Base-by-base conservation (phyloP, 2,329 filamentous ascomycete species). In the Claviceps pazoutovae region DNA sequence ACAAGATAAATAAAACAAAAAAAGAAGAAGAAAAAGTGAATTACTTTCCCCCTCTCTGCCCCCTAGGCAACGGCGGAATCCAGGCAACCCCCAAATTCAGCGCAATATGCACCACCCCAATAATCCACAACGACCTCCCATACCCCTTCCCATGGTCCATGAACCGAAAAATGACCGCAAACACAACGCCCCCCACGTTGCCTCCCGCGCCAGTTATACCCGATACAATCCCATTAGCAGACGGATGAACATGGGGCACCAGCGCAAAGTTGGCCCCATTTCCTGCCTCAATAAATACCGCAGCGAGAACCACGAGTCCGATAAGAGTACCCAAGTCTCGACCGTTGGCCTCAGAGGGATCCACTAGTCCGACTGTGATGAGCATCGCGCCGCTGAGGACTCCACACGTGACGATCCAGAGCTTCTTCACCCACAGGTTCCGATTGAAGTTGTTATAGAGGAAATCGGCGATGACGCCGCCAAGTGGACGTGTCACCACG, bases 231-330 rank as follows among this genome's bases (percentile, higher is more conserved):
- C 88, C 89, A 66, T 95, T 95, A 54, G 88, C 86, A 55, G 76
- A 77, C 1, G 88, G 87, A 66, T 90, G 85, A 1, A 95, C 84
- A 63, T 95, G 90, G 3, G 89, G 88, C 23, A 95, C 84, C 5
- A 95, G 75, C 0, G 87, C 80, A 66, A 93, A 95, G 69, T 87
- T 93, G 42, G 87, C 82, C 0, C 90, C 90, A 63, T 95, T 95
- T 43, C 82, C 83, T 2, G 85, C 87, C 65, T 94, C 88, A 44
- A 89, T 69, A 71, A 95, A 95, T 63, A 95, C 75, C 1, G 86
- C 87, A 70, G 89, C 76, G 9, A 87, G 76, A 1, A 83, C 82
- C 8, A 94, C 71, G 5, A 95, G 79, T 1, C 86, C 87, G 52
- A 93, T 82, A 74, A 94, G 83, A 2, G 78, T 80, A 6, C 74